phyloP scores from a whole-genome alignment of 345 rosid species.

The Geranium rotundifolium region DNA sequence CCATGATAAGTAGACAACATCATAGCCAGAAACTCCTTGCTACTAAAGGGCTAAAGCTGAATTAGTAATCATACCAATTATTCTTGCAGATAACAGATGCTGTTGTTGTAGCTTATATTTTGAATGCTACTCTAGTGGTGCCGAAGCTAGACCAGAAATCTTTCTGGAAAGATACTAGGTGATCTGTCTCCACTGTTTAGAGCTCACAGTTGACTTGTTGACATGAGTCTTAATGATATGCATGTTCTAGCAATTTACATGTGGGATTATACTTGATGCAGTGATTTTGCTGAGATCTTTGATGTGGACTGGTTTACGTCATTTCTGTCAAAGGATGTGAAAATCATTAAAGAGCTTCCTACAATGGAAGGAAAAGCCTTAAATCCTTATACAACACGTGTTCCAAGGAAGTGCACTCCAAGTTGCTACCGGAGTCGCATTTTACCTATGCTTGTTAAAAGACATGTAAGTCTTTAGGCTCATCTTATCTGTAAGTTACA shows the following conservation, averaged over 20 bases:
- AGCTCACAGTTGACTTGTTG: background rate
- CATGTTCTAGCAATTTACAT: conserved; percentile 4
- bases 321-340: conserved; percentile 50
- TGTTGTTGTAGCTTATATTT: conserved; percentile 82
- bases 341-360: conserved; percentile 63
- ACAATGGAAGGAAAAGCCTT: conserved; percentile 32
- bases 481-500: background rate
- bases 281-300: conserved; percentile 68
- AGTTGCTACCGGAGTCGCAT: conserved; percentile 39
- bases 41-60: background rate
- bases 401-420: conserved; percentile 79
- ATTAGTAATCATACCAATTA: background rate
- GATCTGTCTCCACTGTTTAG: background rate
- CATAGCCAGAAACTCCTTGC: background rate
- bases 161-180: conserved; percentile 91
- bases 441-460: conserved; percentile 43
- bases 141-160: conserved; percentile 85
- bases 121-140: conserved; percentile 82
- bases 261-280: conserved; percentile 32
- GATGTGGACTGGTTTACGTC: conserved; percentile 75
- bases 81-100: conserved; percentile 71
- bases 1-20: background rate
- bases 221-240: background rate
- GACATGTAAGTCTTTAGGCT: conserved; percentile 30
- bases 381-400: conserved; percentile 51